Percentiles rank a stretch among this genome's conserved stretches.
Conservation (phyloP, 495 filamentous ascomycete species). For the Penicillium paradoxum region DNA sequence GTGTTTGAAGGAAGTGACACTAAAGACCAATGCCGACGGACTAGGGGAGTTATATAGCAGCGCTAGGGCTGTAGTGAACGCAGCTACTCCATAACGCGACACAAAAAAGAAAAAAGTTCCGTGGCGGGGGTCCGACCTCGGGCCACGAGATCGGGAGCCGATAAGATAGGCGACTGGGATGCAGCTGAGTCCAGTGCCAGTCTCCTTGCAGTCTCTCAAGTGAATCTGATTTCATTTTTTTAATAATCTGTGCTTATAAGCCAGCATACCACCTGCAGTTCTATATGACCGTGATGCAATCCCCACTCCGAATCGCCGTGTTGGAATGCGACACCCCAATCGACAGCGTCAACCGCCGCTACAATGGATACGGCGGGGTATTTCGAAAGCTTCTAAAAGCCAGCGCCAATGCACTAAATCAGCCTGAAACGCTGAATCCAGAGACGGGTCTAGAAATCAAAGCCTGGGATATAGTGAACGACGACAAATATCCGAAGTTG, state of each 20-base stretch:
- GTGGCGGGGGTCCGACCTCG: neutral
- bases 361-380: constrained; percentile 67
- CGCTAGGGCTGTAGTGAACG: neutral
- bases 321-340: constrained; percentile 77
- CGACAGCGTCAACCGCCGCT: constrained; percentile 51
- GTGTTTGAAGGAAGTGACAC: neutral
- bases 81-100: neutral
- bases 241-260: too few species aligned
- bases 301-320: constrained; percentile 73
- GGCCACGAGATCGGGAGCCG: neutral
- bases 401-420: constrained; percentile 41
- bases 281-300: constrained; percentile 22
- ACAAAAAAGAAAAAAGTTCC: neutral
- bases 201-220: neutral
- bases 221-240: too few species aligned
- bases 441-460: constrained; percentile 52
- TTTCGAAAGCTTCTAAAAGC: constrained; percentile 59
- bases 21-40: neutral
- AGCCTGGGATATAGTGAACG: constrained; percentile 62
- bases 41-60: neutral
- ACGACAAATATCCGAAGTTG: constrained; percentile 57
- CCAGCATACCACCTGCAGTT: neutral
- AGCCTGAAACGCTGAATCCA: constrained; percentile 32
- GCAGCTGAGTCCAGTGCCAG: too few species aligned
- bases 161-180: neutral